phyloP scores from a whole-genome alignment of 192 early-diverging fungal genomes.

The Coemansia sp. region DNA sequence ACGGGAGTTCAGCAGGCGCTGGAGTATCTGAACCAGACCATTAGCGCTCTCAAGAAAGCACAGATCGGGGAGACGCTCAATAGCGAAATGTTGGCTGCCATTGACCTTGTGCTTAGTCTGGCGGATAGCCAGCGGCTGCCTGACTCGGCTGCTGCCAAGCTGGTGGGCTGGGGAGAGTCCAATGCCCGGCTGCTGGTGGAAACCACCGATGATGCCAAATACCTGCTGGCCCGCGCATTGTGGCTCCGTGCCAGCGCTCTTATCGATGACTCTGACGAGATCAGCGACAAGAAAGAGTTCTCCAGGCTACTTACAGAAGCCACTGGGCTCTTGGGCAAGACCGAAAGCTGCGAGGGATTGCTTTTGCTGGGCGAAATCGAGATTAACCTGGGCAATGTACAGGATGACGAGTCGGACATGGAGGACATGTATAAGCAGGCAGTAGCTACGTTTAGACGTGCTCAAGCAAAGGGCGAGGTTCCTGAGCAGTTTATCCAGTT shows the following conservation, averaged over 20 bases:
- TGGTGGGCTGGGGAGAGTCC: conserved; percentile 29
- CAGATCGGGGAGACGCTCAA: background rate
- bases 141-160: background rate
- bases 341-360: conserved; percentile 17
- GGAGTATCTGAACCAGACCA: conserved; percentile 8
- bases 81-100: conserved; percentile 13
- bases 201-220: background rate
- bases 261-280: conserved; percentile 28
- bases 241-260: conserved; percentile 33
- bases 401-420: conserved; percentile 27
- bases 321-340: conserved; percentile 10
- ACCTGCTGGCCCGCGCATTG: conserved; percentile 19
- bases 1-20: conserved; percentile 3
- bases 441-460: conserved; percentile 26
- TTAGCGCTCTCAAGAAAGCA: conserved; percentile 3
- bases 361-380: conserved; percentile 39
- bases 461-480: conserved; percentile 25
- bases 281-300: conserved; percentile 11
- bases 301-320: conserved; percentile 22
- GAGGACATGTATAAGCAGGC: conserved; percentile 33
- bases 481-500: conserved; percentile 49
- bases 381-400: conserved; percentile 47
- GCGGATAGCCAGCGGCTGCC: conserved; percentile 35
- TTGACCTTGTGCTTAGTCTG: conserved; percentile 35
- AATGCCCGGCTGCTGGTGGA: conserved; percentile 3